Conservation (phyloP, 257 asterid genomes). For the Craterostigma plantagineum region DNA sequence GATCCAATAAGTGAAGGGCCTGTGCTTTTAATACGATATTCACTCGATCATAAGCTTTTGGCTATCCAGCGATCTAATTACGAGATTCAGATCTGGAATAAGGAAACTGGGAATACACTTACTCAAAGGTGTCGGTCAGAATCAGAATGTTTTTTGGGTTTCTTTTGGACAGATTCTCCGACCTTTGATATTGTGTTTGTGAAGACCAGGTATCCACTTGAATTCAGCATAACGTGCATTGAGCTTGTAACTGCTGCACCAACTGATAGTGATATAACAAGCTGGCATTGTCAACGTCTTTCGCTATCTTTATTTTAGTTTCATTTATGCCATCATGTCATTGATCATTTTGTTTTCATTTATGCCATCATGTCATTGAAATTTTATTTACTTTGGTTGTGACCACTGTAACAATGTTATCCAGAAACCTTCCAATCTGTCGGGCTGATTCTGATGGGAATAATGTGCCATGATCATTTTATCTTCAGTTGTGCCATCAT, state of each 20-base stretch:
- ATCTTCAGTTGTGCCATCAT: no score
- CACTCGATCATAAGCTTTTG: slow-evolving; percentile 68
- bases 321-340: no score
- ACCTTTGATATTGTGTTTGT: slow-evolving; percentile 67
- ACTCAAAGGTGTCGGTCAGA: slow-evolving; percentile 58
- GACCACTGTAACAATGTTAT: no score
- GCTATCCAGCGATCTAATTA: slow-evolving; percentile 73
- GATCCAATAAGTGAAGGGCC: slow-evolving; percentile 72
- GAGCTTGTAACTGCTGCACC: no score
- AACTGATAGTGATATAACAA: background rate
- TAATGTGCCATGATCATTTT: no score
- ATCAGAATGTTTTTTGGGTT: slow-evolving; percentile 75
- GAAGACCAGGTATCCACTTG: slow-evolving; percentile 52
- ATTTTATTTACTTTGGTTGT: no score
- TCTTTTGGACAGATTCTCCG: slow-evolving; percentile 88
- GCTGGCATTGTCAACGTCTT: background rate
- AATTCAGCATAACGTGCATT: background rate
- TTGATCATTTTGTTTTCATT: no score
- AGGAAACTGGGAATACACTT: slow-evolving; percentile 38
- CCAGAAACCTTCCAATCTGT: no score
- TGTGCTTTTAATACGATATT: slow-evolving; percentile 63
- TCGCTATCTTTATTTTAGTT: background rate
- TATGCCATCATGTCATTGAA: no score
- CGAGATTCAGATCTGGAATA: slow-evolving; percentile 73
- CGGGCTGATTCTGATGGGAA: no score